phyloP scores from a whole-genome alignment of 2,329 filamentous ascomycete species.

The Xenosphaeropsis pyriputrescens region DNA sequence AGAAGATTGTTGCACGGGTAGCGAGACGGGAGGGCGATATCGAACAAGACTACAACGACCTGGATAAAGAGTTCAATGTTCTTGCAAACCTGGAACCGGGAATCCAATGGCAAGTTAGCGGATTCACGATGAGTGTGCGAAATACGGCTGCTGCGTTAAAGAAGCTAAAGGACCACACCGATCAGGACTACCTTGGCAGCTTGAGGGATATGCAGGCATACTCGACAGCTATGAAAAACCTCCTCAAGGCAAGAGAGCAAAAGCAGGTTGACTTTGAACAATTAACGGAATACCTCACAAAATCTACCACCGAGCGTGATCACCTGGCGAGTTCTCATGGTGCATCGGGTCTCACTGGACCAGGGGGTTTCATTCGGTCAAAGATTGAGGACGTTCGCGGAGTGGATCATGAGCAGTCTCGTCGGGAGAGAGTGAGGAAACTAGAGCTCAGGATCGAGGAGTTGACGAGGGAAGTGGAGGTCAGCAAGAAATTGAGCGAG shows the following conservation, averaged over 20 bases:
- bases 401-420: constrained; percentile 86
- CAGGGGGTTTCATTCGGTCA: constrained; percentile 74
- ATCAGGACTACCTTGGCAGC: constrained; percentile 88
- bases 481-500: constrained; percentile 73
- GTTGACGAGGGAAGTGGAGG: constrained; percentile 77
- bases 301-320: constrained; percentile 78
- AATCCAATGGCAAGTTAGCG: constrained; percentile 67
- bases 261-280: constrained; percentile 98
- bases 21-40: constrained; percentile 78
- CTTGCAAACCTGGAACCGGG: constrained; percentile 81
- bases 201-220: constrained; percentile 94
- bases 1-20: constrained; percentile 89
- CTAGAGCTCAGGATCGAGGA: constrained; percentile 88
- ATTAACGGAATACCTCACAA: constrained; percentile 87
- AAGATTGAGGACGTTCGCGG: constrained; percentile 96
- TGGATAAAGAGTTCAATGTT: constrained; percentile 90
- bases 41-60: constrained; percentile 74
- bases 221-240: constrained; percentile 68
- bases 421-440: constrained; percentile 75
- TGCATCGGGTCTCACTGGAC: constrained; percentile 50
- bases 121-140: constrained; percentile 76
- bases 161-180: constrained; percentile 76
- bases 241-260: constrained; percentile 87
- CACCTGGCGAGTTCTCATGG: constrained; percentile 42
- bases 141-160: constrained; percentile 68